Base-by-base conservation (phyloP, 2,329 filamentous ascomycete genomes). In the Penicillium sclerotigenum region DNA sequence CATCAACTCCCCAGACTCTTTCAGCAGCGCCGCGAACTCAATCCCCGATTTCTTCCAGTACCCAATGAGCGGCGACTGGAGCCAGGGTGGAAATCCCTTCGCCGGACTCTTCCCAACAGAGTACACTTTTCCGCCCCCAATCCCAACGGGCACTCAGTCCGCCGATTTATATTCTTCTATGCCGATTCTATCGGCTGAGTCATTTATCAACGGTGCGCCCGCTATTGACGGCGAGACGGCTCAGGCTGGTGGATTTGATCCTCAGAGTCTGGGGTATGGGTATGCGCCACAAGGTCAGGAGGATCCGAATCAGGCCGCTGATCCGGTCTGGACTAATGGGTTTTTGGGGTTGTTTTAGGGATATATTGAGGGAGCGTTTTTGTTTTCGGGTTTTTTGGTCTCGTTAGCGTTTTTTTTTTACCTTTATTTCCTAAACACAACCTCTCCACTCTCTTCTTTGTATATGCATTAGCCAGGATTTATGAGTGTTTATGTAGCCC, bases 21-120 rank as follows among this genome's bases (percentile, higher is more conserved):
- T 59, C 64, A 63, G 31, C 56, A 59, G 56, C 47, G 37, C 34
- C 22, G 42, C 31, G 28, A 56, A 53, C 37, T 8, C 56, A 16
- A 62, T 70, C 43, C 67, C 68, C 62, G 91, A 96, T 72, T 75
- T 97, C 33, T 97, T 93, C 85, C 88, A 91, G 71, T 85, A 96
- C 80, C 91, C 92, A 0, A 91, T 96, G 83, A 91, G 89, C 8
- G 81, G 96, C 18, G 91, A 97, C 68, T 96, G 91, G 91, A 89
- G 87, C 54, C 61, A 69, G 34, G 62, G 66, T 20, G 59, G 61
- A 9, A 66, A 70, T 13, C 57, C 68, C 36, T 64, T 68, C 38
- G 51, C 59, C 7, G 64, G 63, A 14, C 58, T 71, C 16, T 65
- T 69, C 28, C 59, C 64, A 1, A 38, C 54, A 10, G 62, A 62